A percentile compares a stretch with the other conserved stretches of the same genome.
These are phyloP conservation scores for Leishmania guyanensis DNA, from an alignment of 208 protist genomes.

Conservation along the genomic window DNA sequence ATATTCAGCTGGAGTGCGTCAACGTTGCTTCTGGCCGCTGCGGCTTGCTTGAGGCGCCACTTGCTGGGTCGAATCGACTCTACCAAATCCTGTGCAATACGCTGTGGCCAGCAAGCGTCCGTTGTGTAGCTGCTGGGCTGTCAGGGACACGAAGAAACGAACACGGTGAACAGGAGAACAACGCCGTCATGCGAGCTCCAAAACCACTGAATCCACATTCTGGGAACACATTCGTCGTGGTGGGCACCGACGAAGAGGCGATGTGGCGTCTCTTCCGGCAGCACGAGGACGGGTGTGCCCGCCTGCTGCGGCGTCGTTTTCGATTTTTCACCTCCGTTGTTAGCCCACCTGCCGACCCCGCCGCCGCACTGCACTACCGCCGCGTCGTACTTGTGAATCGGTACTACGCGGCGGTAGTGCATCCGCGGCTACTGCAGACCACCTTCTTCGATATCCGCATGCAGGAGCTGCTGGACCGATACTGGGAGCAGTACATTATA, in stretches of 20 bases:
- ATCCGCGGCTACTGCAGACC: conserved; percentile 38
- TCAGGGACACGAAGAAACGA: not conserved
- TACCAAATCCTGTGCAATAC: conserved; percentile 65
- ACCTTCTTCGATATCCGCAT: conserved; percentile 39
- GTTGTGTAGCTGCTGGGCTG: not conserved
- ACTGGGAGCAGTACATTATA: conserved; percentile 38
- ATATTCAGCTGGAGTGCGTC: conserved; percentile 8
- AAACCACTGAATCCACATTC: not conserved
- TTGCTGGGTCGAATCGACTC: conserved; percentile 45
- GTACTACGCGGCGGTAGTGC: conserved; percentile 48
- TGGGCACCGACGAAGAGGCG: conserved; percentile 9
- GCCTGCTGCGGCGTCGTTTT: not conserved
- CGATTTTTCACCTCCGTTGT: conserved; percentile 31
- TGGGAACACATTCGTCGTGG: conserved; percentile 27
- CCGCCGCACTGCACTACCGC: not conserved
- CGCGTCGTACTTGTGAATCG: conserved; percentile 39
- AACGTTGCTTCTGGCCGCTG: conserved; percentile 2
- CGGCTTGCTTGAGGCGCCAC: conserved; percentile 46
- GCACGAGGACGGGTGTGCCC: not conserved
- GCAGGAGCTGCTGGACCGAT: conserved; percentile 40
- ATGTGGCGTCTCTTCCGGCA: conserved; percentile 13
- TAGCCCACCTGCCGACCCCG: not conserved
- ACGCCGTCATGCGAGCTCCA: not conserved
- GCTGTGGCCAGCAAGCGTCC: conserved; percentile 40
- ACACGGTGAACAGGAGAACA: not conserved